Evolutionary conservation across 2,329 filamentous ascomycete species (phyloP).

Genomic region (Daldinia sp.): DNA sequence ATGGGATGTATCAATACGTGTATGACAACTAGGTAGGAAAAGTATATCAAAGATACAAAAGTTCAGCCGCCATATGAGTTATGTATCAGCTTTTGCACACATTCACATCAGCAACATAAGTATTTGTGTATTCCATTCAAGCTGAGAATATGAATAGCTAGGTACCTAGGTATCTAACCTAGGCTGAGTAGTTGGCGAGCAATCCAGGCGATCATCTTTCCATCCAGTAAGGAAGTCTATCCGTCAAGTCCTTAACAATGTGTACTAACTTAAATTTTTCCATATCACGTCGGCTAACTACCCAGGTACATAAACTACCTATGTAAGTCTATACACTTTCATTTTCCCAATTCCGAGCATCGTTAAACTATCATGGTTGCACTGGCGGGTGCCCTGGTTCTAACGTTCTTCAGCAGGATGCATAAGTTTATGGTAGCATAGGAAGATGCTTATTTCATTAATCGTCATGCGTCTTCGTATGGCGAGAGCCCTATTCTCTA

Average conservation of each 20-base stretch:
- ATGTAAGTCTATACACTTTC: too few relatives aligned
- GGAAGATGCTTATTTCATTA: not conserved
- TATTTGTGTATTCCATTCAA: not conserved
- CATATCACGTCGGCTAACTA: too few relatives aligned
- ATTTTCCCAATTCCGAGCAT: not conserved
- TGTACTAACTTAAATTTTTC: not conserved
- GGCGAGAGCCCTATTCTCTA: slow-evolving; percentile 9
- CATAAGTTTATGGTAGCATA: not conserved
- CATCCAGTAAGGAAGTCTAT: not conserved
- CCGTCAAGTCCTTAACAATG: not conserved
- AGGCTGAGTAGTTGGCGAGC: not conserved
- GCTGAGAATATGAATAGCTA: not conserved
- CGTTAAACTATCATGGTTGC: not conserved
- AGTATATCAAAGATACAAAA: slow-evolving; percentile 27
- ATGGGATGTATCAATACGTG: slow-evolving; percentile 35
- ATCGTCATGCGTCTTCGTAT: slow-evolving; percentile 9
- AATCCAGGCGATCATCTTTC: not conserved
- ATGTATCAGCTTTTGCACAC: not conserved
- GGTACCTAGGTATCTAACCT: not conserved
- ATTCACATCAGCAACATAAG: too few relatives aligned
- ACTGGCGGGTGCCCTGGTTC: not conserved
- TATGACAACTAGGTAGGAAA: slow-evolving; percentile 25
- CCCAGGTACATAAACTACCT: too few relatives aligned
- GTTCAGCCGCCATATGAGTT: not conserved
- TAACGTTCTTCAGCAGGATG: not conserved